These are phyloP conservation scores for Saccharomycopsis fibuligera DNA, from an alignment of 805 yeast species.

Conservation along the genomic window DNA sequence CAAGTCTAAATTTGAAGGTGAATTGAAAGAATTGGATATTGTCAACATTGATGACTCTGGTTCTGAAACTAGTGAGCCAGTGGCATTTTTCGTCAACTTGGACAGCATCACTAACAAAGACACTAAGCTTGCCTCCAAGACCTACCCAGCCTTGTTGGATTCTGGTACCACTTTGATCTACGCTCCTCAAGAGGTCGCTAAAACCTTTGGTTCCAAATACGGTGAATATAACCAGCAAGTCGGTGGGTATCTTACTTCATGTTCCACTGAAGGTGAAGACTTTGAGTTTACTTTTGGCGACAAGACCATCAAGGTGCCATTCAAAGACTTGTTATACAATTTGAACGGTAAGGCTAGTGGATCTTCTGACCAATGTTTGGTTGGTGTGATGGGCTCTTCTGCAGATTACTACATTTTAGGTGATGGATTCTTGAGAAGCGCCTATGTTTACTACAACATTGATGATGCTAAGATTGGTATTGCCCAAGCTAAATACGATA, in stretches of 20 bases:
- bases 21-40: constrained; percentile 29
- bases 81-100: constrained; percentile 18
- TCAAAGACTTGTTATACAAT: constrained; percentile 29
- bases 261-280: constrained; percentile 33
- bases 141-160: constrained; percentile 37
- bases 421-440: constrained; percentile 45
- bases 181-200: constrained; percentile 33
- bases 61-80: constrained; percentile 8
- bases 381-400: constrained; percentile 35
- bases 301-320: constrained; percentile 43
- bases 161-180: constrained; percentile 41
- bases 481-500: constrained; percentile 26
- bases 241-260: constrained; percentile 44
- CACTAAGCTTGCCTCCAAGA: constrained; percentile 21
- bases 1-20: constrained; percentile 41
- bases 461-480: constrained; percentile 37
- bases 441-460: constrained; percentile 50
- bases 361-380: constrained; percentile 32
- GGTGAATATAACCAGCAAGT: constrained; percentile 31
- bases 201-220: constrained; percentile 15
- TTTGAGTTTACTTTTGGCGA: constrained; percentile 55
- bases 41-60: constrained; percentile 18
- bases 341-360: not conserved
- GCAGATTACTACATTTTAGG: constrained; percentile 41
- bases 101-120: constrained; percentile 24